A percentile compares a stretch with the other conserved stretches of the same genome.
Conservation (phyloP, 2,329 filamentous ascomycete species). For the Fusarium sp. region DNA sequence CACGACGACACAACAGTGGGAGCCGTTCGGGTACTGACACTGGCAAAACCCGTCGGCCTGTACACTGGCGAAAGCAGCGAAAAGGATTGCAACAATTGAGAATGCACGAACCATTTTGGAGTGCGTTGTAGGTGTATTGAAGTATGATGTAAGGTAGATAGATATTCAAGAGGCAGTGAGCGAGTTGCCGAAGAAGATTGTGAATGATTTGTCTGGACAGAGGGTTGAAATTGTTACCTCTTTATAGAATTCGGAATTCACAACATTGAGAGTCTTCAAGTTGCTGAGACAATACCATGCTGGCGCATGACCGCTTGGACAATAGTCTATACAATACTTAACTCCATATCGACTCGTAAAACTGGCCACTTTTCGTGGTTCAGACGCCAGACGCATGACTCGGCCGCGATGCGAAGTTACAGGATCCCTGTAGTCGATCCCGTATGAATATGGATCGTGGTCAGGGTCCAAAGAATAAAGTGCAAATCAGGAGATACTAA, state of each 20-base stretch:
- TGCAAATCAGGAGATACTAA: too few relatives aligned
- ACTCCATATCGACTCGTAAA: too few relatives aligned
- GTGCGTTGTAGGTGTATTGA: background rate
- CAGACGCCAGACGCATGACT: too few relatives aligned
- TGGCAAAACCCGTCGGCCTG: background rate
- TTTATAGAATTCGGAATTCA: background rate
- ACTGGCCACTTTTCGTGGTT: too few relatives aligned
- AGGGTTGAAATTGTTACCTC: background rate
- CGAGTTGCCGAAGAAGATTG: background rate
- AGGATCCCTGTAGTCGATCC: too few relatives aligned
- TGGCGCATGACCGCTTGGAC: too few relatives aligned
- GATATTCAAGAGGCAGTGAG: background rate
- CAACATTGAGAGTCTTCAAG: background rate
- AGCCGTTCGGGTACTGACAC: background rate
- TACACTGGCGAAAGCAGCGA: background rate
- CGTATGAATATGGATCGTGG: too few relatives aligned
- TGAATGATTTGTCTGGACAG: background rate
- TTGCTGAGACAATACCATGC: background rate
- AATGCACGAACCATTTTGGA: background rate
- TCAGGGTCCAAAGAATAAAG: too few relatives aligned
- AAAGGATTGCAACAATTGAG: background rate
- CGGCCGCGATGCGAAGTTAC: too few relatives aligned
- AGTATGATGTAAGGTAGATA: background rate
- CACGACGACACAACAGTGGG: background rate
- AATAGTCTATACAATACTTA: too few relatives aligned